Evolutionary conservation across 371 early-diverging fungal species (phyloP).

Genomic region (Chytridiales sp.): DNA sequence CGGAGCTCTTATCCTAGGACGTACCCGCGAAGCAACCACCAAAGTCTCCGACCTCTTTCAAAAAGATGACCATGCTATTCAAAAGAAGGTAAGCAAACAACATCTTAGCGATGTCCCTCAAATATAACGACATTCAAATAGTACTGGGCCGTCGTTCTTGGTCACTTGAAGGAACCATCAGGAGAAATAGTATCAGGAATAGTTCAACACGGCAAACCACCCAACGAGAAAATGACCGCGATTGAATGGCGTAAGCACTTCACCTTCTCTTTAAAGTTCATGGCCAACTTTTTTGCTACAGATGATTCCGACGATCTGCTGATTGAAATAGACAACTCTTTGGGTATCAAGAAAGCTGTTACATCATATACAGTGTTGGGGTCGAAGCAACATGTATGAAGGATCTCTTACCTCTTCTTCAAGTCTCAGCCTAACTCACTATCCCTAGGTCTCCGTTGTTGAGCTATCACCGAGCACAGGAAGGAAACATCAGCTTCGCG

Average conservation of each 20-base stretch:
- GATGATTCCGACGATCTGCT: conserved; percentile 20
- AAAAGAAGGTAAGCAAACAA: conserved; percentile 1
- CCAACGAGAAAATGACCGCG: conserved; percentile 30
- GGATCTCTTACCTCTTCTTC: not conserved
- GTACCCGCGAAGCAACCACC: conserved; percentile 44
- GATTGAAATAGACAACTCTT: too few relatives aligned
- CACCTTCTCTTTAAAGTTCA: not conserved
- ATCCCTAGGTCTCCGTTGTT: conserved; percentile 40
- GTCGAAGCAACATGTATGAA: conserved; percentile 14
- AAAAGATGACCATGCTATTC: conserved; percentile 11
- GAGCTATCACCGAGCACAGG: conserved; percentile 69
- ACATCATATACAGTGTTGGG: conserved; percentile 25
- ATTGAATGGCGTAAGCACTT: conserved; percentile 39
- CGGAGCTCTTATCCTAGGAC: conserved; percentile 54
- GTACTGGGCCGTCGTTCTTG: conserved; percentile 34
- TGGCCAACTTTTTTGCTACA: not conserved
- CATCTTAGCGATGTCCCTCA: too few relatives aligned
- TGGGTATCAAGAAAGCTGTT: conserved; percentile 32
- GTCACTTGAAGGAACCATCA: conserved; percentile 1
- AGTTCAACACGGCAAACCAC: conserved; percentile 18
- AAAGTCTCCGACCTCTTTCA: conserved; percentile 41
- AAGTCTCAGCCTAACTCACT: not conserved
- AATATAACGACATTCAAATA: too few relatives aligned
- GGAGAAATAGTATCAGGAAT: conserved; percentile 40
- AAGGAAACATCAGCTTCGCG: conserved; percentile 77